Base-by-base conservation (phyloP, 495 filamentous ascomycete species). In the Podospora australis region DNA sequence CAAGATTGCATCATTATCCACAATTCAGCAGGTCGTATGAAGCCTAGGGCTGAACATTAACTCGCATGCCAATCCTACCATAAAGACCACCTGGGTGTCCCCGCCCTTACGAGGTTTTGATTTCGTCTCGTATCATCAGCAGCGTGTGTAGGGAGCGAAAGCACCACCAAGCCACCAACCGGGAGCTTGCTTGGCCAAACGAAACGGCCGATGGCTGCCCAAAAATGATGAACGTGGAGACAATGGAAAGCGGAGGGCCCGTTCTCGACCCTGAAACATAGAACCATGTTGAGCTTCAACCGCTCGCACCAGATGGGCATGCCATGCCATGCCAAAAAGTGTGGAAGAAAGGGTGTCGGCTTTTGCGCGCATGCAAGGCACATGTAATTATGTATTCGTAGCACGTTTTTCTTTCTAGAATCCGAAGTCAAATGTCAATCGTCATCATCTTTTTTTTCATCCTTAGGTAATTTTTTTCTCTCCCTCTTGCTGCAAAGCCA, bases 231-330 rank as follows among this genome's bases (percentile, higher is more conserved):
- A 40, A 40, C 40, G 40, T 43, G 40, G 40, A 43, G 40, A 43
- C 40, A 36, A 6, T 23, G 21, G 20, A 23, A 23, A 8, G 40
- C 7, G 40, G 28, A n/a, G 23, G 40, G 40, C 40, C 40, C 40
- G 22, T 43, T 43, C 40, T 43, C 40, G 40, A 43, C 40, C 40
- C 40, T 43, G 40, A 43, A 43, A 43, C 40, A 26, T 43, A 28
- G 14, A 43, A 23, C 40, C 40, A 43, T 43, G 14, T 43, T 9
- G 19, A 21, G 40, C 40, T 43, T 43, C 23, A 36, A 6, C 32
- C n/a, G n/a, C n/a, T n/a, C n/a, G n/a, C n/a, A n/a, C n/a, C n/a
- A n/a, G n/a, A n/a, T n/a, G n/a, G n/a, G n/a, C n/a, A n/a, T n/a
- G n/a, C n/a, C n/a, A n/a, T n/a, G n/a, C n/a, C n/a, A n/a, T n/a